A percentile compares a stretch with the other conserved stretches of the same genome.
phyloP scores from a whole-genome alignment of 306 rosid species.

The Prunus mira region DNA sequence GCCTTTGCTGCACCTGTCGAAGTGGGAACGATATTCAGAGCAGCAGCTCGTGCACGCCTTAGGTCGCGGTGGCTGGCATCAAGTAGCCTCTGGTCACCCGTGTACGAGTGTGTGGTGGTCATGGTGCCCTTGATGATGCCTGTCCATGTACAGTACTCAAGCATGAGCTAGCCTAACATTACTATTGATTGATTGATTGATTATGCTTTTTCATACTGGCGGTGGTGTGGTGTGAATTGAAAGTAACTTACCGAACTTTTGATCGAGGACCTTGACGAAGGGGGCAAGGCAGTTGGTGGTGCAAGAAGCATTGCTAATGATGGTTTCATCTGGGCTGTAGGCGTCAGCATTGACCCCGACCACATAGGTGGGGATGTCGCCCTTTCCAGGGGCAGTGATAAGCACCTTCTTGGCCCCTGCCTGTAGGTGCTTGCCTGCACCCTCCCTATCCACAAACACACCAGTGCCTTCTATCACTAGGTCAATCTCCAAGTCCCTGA shows the following conservation, averaged over 20 bases:
- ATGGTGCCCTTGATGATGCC: constrained; percentile 90
- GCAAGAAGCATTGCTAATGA: constrained; percentile 99
- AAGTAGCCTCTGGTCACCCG: constrained; percentile 97
- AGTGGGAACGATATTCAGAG: constrained; percentile 93
- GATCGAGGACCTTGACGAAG: constrained; percentile 93
- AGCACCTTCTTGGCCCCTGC: constrained; percentile 99
- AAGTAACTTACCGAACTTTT: constrained; percentile 59
- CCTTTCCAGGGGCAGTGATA: constrained; percentile 97
- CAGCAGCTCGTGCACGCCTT: constrained; percentile 93
- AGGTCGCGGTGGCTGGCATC: constrained; percentile 99
- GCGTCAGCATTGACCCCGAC: constrained; percentile 87
- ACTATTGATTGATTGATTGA: too few relatives aligned
- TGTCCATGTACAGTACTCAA: neutral
- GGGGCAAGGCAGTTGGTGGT: constrained; percentile 99
- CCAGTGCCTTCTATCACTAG: constrained; percentile 99
- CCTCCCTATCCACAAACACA: constrained; percentile 93
- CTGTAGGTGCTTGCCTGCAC: constrained; percentile 88
- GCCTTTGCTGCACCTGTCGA: constrained; percentile 99
- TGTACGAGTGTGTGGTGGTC: constrained; percentile 98
- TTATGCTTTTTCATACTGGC: too few relatives aligned
- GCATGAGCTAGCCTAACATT: too few relatives aligned
- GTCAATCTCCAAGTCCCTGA: constrained; percentile 82
- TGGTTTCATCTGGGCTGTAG: constrained; percentile 62
- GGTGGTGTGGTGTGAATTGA: neutral
- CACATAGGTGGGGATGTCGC: constrained; percentile 95